These are phyloP conservation scores for Kodamaea alishanica DNA, from an alignment of 1,139 yeast genomes.

Conservation along the genomic window DNA sequence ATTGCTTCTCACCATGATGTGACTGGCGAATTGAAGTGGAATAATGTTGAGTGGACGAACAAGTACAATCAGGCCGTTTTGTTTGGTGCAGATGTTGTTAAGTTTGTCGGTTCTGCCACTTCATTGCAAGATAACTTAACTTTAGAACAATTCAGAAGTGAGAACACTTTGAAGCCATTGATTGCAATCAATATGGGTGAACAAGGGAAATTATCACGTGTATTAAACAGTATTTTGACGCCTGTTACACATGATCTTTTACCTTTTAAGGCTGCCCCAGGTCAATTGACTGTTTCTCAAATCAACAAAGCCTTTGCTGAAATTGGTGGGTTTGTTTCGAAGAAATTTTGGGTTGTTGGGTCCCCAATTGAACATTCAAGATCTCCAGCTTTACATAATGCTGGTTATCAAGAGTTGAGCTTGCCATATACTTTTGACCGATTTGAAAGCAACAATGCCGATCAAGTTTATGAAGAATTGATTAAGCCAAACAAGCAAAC, in stretches of 20 bases:
- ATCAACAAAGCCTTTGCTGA: conserved; percentile 57
- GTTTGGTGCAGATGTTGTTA: conserved; percentile 69
- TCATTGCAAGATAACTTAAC: conserved; percentile 62
- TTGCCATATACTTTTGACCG: conserved; percentile 71
- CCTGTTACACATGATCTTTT: conserved; percentile 74
- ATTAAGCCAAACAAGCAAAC: conserved; percentile 39
- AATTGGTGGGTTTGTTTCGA: conserved; percentile 57
- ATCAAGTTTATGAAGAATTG: conserved; percentile 42
- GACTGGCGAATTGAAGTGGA: conserved; percentile 61
- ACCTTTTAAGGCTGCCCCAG: conserved; percentile 72
- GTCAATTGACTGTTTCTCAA: conserved; percentile 62
- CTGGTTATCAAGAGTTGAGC: conserved; percentile 68
- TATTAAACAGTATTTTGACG: conserved; percentile 69
- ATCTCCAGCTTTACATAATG: conserved; percentile 81
- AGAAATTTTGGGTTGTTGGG: conserved; percentile 77
- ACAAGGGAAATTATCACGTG: conserved; percentile 73
- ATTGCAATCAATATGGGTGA: conserved; percentile 83
- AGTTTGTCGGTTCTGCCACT: conserved; percentile 78
- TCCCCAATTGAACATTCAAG: conserved; percentile 80
- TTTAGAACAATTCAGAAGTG: conserved; percentile 63
- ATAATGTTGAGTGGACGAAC: conserved; percentile 66
- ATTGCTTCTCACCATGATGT: conserved; percentile 84
- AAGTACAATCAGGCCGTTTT: conserved; percentile 64
- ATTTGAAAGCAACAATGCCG: conserved; percentile 66
- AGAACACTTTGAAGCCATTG: conserved; percentile 56